phyloP scores from a whole-genome alignment of 2,329 filamentous ascomycete genomes.

The Metarhizium sp. region DNA sequence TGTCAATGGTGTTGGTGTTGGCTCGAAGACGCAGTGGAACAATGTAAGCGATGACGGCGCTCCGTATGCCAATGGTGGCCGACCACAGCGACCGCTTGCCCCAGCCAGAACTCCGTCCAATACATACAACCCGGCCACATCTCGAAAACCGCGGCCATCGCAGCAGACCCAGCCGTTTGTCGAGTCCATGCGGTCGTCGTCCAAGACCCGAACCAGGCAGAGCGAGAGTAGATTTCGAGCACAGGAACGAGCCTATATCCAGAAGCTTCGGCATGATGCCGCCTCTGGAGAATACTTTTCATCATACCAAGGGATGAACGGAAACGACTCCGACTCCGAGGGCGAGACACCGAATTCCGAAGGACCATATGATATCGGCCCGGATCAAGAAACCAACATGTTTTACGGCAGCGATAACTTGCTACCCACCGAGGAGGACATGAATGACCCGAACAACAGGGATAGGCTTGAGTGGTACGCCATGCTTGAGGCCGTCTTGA shows the following conservation, averaged over 20 bases:
- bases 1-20: conserved; percentile 31
- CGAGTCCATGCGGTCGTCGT: conserved; percentile 37
- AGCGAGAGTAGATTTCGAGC: conserved; percentile 38
- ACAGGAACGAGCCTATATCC: conserved; percentile 89
- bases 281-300: conserved; percentile 58
- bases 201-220: conserved; percentile 40
- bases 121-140: conserved; percentile 65
- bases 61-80: conserved; percentile 22
- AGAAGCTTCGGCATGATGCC: conserved; percentile 73
- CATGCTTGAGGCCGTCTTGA: conserved; percentile 92
- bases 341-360: conserved; percentile 86
- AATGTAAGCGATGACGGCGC: conserved; percentile 17
- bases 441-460: conserved; percentile 78
- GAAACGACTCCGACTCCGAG: conserved; percentile 75
- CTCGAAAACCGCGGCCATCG: conserved; percentile 36
- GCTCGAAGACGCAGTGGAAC: conserved; percentile 30
- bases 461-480: conserved; percentile 96
- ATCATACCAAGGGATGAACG: conserved; percentile 49
- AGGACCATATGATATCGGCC: conserved; percentile 72
- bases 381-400: conserved; percentile 86
- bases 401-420: conserved; percentile 87
- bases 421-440: conserved; percentile 80
- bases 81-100: conserved; percentile 57
- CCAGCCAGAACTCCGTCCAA: conserved; percentile 67
- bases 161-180: conserved; percentile 26